phyloP scores from a whole-genome alignment of 1,284 basidiomycete genomes.

The Spongispora temasekensis region DNA sequence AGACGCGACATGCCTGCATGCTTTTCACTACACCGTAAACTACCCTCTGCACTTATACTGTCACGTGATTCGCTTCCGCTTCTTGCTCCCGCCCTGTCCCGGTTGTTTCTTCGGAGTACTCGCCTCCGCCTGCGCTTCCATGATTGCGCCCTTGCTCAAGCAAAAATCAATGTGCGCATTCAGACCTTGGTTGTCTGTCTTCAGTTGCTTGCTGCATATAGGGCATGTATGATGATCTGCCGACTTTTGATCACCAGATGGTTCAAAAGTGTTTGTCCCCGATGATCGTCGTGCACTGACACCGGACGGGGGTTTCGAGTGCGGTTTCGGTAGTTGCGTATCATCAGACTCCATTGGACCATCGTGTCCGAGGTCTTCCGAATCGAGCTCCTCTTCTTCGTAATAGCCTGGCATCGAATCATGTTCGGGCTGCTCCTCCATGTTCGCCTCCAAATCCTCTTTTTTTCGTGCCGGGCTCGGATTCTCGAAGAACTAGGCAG shows the following conservation, averaged over 20 bases:
- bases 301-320: constrained; percentile 20
- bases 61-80: constrained; percentile 31
- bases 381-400: constrained; percentile 44
- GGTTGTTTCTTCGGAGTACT: constrained; percentile 28
- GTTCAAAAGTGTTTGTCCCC: not conserved
- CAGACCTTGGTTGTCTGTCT: constrained; percentile 64
- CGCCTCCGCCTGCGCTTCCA: constrained; percentile 58
- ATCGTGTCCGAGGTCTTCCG: constrained; percentile 17
- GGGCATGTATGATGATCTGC: constrained; percentile 50
- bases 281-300: not conserved
- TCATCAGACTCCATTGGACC: constrained; percentile 18
- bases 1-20: constrained; percentile 33
- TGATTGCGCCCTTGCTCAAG: constrained; percentile 67
- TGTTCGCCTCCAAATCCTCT: constrained; percentile 33
- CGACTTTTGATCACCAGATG: constrained; percentile 1
- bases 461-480: constrained; percentile 43
- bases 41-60: not conserved
- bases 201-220: constrained; percentile 57
- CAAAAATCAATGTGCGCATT: constrained; percentile 81
- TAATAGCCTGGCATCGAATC: constrained; percentile 57
- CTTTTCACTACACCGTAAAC: constrained; percentile 19
- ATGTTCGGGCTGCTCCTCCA: constrained; percentile 12
- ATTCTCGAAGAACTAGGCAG: constrained; percentile 57
- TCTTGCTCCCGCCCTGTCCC: constrained; percentile 9
- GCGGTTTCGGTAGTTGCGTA: not conserved